Evolutionary conservation across 768 basidiomycete genomes (phyloP), one percentile per base, ranked within the genome.

Genomic region (Psilocybe subaeruginosa): DNA sequence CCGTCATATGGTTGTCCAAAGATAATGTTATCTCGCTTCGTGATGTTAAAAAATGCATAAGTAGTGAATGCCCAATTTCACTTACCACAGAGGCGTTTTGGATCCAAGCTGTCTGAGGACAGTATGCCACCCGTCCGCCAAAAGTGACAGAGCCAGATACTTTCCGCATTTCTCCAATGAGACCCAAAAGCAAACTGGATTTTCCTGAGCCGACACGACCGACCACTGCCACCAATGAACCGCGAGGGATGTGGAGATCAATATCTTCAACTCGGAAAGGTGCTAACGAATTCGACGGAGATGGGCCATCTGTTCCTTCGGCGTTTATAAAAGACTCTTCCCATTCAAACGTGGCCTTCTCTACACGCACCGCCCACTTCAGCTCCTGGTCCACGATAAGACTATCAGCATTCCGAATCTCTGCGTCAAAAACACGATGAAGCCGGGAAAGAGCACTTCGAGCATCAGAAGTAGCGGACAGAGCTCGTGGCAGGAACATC

Each of bases 91-190:
- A 79, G 0, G 85, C 83, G 68, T 90, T 90, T 70, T 90, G 88
- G 51, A 92, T 91, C 90, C 90, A 92, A 0, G 89, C 87, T 0
- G 82, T 84, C 72, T 92, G 90, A 14, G 89, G 80, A 68, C 87
- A 89, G 68, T 91, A 92, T 4, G 83, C 88, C 8, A 91, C 79
- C 12, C 76, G 73, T 0, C 90, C 89, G 6, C 90, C 86, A 64
- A 91, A 86, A 0, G 77, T 73, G 39, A 88, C 81, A 11, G 73
- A 69, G 0, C 90, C 90, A 8, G 73, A 70, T 2, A 78, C 63
- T 59, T 76, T 78, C 16, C 81, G 77, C 89, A 91, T 91, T 73
- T 91, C 90, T 4, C 90, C 89, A 43, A 91, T 82, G 29, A 92
- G 73, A 3, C 86, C 87, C 66, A 84, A 80, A 6, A 88, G 72